Evolutionary conservation across 148 eudicot genomes (phyloP).

Genomic region (Vaccinium myrtillus): DNA sequence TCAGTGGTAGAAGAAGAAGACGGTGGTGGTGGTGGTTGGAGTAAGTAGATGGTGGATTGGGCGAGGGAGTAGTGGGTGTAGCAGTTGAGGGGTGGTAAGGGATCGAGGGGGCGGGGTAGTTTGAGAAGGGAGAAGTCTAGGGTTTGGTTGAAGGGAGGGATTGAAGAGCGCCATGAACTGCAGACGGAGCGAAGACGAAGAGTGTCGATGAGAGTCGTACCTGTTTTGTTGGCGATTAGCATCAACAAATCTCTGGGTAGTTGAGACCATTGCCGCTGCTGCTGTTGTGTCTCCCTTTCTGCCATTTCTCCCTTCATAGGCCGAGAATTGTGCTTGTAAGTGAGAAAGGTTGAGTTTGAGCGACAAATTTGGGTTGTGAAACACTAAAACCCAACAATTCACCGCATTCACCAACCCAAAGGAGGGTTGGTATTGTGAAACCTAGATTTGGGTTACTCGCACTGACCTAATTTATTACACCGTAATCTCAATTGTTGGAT

Average conservation of each 20-base stretch:
- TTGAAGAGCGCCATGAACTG: neutral
- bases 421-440: no score
- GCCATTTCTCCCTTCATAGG: no score
- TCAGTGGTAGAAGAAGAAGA: neutral
- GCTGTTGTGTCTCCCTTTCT: no score
- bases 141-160: neutral
- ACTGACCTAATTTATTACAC: no score
- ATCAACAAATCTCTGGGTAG: neutral
- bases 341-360: no score
- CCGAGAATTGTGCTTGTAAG: no score
- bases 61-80: neutral
- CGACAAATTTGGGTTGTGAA: no score
- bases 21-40: neutral
- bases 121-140: neutral
- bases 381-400: no score
- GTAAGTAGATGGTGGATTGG: neutral
- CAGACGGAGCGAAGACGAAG: slow-evolving; percentile 7
- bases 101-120: neutral
- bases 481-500: no score
- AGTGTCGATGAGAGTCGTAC: neutral
- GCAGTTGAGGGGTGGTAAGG: neutral
- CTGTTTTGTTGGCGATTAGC: neutral
- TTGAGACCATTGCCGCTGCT: no score
- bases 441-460: no score
- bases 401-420: no score